These are phyloP conservation scores for Euphrasia arctica DNA, from an alignment of 305 asterid species.

Conservation along the genomic window DNA sequence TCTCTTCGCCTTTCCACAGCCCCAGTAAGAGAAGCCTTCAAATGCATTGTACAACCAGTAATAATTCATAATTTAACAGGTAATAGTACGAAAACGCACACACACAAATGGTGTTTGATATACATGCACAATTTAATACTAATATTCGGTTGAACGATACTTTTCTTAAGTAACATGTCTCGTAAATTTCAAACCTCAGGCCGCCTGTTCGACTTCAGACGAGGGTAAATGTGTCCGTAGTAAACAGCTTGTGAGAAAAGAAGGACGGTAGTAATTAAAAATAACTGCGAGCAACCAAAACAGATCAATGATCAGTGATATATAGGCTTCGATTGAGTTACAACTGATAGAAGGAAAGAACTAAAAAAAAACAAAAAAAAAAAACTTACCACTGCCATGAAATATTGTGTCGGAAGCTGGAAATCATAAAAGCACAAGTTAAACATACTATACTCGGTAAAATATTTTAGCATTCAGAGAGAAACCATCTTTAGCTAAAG, in stretches of 20 bases:
- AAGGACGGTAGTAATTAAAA: slow-evolving; percentile 40
- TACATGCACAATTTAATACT: neutral
- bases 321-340: slow-evolving; percentile 10
- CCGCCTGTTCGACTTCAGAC: slow-evolving; percentile 37
- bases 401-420: slow-evolving; percentile 77
- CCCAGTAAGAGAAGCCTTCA: slow-evolving; percentile 37
- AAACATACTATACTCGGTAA: slow-evolving; percentile 3
- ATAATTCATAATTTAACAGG: neutral
- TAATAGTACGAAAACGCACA: neutral
- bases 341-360: neutral
- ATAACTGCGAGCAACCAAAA: slow-evolving; percentile 45
- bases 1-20: slow-evolving; percentile 29
- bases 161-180: neutral
- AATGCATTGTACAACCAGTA: slow-evolving; percentile 10
- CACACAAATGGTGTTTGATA: neutral
- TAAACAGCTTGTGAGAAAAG: slow-evolving; percentile 50
- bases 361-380: neutral
- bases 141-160: no score
- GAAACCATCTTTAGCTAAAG: slow-evolving; percentile 6
- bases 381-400: slow-evolving; percentile 60
- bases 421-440: slow-evolving; percentile 25
- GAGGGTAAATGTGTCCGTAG: slow-evolving; percentile 48
- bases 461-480: neutral
- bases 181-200: slow-evolving; percentile 45
- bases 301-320: slow-evolving; percentile 19